Conservation (phyloP, 1,284 basidiomycete species). For the Meira miltonrushii region DNA sequence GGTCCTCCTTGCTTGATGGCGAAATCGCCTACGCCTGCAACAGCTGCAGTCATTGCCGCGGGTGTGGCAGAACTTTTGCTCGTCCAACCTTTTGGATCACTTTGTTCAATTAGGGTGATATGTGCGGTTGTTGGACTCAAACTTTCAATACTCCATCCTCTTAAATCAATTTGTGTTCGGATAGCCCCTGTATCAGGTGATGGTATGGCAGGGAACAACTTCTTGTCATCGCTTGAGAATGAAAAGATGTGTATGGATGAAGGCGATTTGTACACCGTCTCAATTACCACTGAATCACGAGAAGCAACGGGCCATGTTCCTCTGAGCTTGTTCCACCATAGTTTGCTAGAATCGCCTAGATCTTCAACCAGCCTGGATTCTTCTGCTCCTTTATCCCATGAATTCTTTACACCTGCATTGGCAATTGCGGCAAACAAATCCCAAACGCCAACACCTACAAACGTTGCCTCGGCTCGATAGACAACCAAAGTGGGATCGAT, state of each 20-base stretch:
- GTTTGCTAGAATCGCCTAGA: slow-evolving; percentile 67
- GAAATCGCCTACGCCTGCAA: slow-evolving; percentile 87
- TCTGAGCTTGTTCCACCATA: slow-evolving; percentile 40
- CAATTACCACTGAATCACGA: slow-evolving; percentile 81
- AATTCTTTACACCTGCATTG: slow-evolving; percentile 71
- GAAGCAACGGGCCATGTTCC: slow-evolving; percentile 56
- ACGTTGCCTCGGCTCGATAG: slow-evolving; percentile 92
- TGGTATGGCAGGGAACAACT: slow-evolving; percentile 73
- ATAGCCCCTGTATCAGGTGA: slow-evolving; percentile 68
- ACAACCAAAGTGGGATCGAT: slow-evolving; percentile 96
- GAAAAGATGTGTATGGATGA: slow-evolving; percentile 85
- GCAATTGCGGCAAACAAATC: slow-evolving; percentile 85
- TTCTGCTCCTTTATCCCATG: slow-evolving; percentile 88
- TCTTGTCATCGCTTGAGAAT: slow-evolving; percentile 84
- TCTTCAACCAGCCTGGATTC: slow-evolving; percentile 80
- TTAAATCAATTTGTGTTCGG: slow-evolving; percentile 87
- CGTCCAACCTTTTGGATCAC: slow-evolving; percentile 93
- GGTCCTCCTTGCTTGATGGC: slow-evolving; percentile 89
- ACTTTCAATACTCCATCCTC: slow-evolving; percentile 94
- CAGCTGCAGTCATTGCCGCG: slow-evolving; percentile 66
- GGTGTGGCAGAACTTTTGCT: slow-evolving; percentile 83
- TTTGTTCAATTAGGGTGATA: slow-evolving; percentile 90
- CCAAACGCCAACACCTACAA: slow-evolving; percentile 93
- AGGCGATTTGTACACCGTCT: slow-evolving; percentile 95
- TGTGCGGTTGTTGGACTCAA: slow-evolving; percentile 91